Percentiles rank a stretch among this genome's conserved stretches.
These are phyloP conservation scores for Bryoglossum gracile DNA, from an alignment of 495 filamentous ascomycete genomes.

Conservation along the genomic window DNA sequence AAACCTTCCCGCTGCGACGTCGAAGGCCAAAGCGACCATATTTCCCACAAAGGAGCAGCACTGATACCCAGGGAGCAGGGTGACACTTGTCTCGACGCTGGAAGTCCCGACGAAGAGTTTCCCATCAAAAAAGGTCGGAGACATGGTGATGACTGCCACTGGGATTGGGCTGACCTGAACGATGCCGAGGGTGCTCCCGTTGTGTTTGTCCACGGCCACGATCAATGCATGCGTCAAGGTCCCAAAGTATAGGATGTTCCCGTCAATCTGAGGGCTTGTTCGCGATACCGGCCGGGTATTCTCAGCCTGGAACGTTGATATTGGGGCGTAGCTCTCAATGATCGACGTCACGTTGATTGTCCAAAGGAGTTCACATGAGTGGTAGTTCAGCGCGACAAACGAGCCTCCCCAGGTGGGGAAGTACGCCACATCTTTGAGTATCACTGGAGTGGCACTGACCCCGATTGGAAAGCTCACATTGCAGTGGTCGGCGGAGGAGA, in stretches of 20 bases:
- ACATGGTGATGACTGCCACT: conserved; percentile 27
- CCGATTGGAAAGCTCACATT: conserved; percentile 18
- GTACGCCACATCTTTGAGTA: conserved; percentile 25
- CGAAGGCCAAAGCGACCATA: conserved; percentile 26
- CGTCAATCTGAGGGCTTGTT: conserved; percentile 28
- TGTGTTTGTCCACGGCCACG: conserved; percentile 26
- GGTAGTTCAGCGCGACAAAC: conserved; percentile 32
- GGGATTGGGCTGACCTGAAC: conserved; percentile 29
- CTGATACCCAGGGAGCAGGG: conserved; percentile 20
- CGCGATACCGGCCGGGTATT: conserved; percentile 13
- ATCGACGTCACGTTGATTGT: conserved; percentile 27
- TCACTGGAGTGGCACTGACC: conserved; percentile 28
- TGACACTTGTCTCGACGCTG: conserved; percentile 27
- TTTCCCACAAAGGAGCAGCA: conserved; percentile 35
- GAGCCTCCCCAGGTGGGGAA: conserved; percentile 33
- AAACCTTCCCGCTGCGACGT: conserved; percentile 17
- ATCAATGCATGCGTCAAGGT: conserved; percentile 30
- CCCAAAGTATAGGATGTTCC: conserved; percentile 30
- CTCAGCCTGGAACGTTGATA: conserved; percentile 10
- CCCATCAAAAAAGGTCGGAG: conserved; percentile 27
- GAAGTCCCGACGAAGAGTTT: conserved; percentile 29
- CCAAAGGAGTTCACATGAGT: conserved; percentile 28
- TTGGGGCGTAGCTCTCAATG: conserved; percentile 21
- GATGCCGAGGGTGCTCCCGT: conserved; percentile 23
- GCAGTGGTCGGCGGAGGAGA: conserved; percentile 16